Evolutionary conservation across 495 filamentous ascomycete species (phyloP).

Genomic region (Parmelia sp.): DNA sequence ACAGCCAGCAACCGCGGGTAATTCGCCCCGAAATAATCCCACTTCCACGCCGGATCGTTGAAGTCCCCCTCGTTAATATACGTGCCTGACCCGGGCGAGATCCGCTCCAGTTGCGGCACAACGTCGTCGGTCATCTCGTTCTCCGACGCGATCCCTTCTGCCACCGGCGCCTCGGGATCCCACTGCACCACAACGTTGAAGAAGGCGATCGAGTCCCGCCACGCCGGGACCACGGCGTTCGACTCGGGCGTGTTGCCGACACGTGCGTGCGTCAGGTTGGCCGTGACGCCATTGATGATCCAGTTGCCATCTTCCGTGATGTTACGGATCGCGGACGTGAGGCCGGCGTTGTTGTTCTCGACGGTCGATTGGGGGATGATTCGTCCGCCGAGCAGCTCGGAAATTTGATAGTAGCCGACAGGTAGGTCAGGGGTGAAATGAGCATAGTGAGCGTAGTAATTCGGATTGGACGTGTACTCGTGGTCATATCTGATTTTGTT

Average conservation of each 20-base stretch:
- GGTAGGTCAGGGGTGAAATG: too few species aligned
- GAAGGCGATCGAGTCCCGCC: conserved; percentile 50
- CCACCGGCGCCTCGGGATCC: conserved; percentile 6
- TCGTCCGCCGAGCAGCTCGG: conserved; percentile 40
- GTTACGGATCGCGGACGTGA: conserved; percentile 35
- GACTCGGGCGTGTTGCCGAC: background rate
- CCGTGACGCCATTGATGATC: background rate
- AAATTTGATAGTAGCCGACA: background rate
- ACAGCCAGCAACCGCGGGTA: conserved; percentile 45
- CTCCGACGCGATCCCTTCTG: conserved; percentile 1
- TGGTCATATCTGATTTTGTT: too few species aligned
- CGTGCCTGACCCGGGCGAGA: conserved; percentile 35
- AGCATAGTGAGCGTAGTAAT: too few species aligned
- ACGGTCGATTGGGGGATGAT: conserved; percentile 50
- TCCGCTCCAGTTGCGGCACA: conserved; percentile 22
- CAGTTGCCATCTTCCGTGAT: background rate
- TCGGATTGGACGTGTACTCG: too few species aligned
- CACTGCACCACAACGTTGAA: conserved; percentile 31
- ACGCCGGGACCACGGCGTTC: conserved; percentile 48
- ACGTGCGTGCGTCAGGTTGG: too few species aligned
- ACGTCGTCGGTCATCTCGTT: conserved; percentile 6
- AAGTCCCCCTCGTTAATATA: conserved; percentile 51
- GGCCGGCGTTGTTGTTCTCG: conserved; percentile 40
- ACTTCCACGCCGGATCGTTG: conserved; percentile 55
- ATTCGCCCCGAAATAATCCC: conserved; percentile 53